Conservation (phyloP, 2,329 filamentous ascomycete species). For the Lasiodiplodia theobromae region DNA sequence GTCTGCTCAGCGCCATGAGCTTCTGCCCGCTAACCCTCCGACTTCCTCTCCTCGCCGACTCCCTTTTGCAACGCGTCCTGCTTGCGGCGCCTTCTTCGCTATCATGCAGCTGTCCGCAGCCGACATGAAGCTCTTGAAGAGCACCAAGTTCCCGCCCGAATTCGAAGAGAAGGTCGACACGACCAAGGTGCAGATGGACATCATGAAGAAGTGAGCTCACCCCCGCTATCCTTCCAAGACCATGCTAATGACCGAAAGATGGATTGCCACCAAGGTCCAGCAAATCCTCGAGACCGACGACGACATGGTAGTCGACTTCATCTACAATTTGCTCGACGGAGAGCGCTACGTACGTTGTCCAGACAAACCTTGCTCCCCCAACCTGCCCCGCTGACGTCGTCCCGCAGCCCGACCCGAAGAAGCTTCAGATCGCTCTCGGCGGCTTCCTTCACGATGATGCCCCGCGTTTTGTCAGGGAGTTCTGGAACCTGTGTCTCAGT, state of each 20-base stretch:
- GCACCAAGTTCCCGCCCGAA: slow-evolving; percentile 91
- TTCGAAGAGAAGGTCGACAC: slow-evolving; percentile 97
- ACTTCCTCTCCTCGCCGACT: neutral
- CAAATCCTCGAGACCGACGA: slow-evolving; percentile 92
- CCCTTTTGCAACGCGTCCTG: neutral
- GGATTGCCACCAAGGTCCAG: slow-evolving; percentile 89
- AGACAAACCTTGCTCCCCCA: neutral
- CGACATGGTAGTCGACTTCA: slow-evolving; percentile 91
- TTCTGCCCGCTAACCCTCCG: slow-evolving; percentile 21
- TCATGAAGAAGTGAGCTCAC: slow-evolving; percentile 90
- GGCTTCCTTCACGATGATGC: slow-evolving; percentile 96
- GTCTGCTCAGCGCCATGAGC: slow-evolving; percentile 14
- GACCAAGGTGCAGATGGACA: slow-evolving; percentile 93
- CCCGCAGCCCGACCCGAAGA: slow-evolving; percentile 88
- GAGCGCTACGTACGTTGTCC: slow-evolving; percentile 71
- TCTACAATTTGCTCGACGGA: slow-evolving; percentile 74
- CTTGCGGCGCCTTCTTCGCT: neutral
- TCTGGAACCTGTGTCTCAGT: slow-evolving; percentile 91
- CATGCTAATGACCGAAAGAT: slow-evolving; percentile 62
- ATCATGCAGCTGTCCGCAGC: slow-evolving; percentile 77
- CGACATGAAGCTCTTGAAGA: slow-evolving; percentile 86
- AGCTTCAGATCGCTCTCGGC: slow-evolving; percentile 90
- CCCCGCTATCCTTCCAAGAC: neutral
- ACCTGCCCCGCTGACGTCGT: slow-evolving; percentile 31
- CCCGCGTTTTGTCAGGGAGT: slow-evolving; percentile 84